These are phyloP conservation scores for Tulasnella sp. DNA, from an alignment of 768 basidiomycete species.

Conservation along the genomic window DNA sequence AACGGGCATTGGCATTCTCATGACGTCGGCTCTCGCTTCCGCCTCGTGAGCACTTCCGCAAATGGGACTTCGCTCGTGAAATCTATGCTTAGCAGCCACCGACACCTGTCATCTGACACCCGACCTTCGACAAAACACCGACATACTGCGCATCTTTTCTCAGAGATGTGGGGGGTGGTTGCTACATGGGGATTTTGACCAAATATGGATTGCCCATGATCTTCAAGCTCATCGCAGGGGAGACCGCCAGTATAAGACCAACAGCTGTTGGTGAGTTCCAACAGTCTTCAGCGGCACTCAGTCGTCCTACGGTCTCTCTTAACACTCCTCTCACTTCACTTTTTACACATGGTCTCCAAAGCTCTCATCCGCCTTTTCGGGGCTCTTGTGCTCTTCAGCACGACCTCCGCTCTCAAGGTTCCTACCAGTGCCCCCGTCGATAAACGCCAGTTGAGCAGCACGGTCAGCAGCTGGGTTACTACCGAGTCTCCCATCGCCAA, in stretches of 20 bases:
- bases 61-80: background rate
- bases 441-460: constrained; percentile 10
- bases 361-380: constrained; percentile 15
- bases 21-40: background rate
- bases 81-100: background rate
- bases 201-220: background rate
- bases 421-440: background rate
- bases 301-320: background rate
- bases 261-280: background rate
- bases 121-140: constrained; percentile 7
- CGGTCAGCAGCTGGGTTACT: constrained; percentile 25
- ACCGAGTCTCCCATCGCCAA: constrained; percentile 29
- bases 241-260: background rate
- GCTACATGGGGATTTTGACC: constrained; percentile 1
- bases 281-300: constrained; percentile 4
- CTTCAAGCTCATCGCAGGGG: background rate
- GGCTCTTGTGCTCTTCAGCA: background rate
- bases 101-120: constrained; percentile 2
- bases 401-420: background rate
- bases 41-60: constrained; percentile 7
- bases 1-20: background rate
- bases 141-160: background rate
- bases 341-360: background rate
- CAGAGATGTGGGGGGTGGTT: background rate
- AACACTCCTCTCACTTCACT: background rate